Percentiles rank a stretch among this genome's conserved stretches.
Conservation (phyloP, 495 filamentous ascomycete genomes). For the Penicillium arizonense region DNA sequence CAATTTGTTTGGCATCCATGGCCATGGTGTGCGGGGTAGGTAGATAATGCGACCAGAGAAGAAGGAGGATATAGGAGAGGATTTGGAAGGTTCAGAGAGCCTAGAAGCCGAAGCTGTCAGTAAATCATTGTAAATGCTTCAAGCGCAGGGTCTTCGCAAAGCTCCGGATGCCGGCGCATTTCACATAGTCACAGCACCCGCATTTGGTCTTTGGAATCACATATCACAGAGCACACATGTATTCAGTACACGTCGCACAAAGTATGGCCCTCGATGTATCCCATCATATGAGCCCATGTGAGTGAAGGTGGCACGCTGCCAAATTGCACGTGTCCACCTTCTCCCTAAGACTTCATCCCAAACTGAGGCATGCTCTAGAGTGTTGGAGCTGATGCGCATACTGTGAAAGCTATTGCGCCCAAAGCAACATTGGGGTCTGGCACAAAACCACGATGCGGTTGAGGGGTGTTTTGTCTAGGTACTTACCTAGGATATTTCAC, state of each 20-base stretch:
- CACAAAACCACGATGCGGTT: background rate
- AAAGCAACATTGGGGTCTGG: background rate
- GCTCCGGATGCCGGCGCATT: constrained; percentile 5
- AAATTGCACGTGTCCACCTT: constrained; percentile 9
- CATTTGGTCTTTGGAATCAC: background rate
- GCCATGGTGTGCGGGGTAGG: constrained; percentile 14
- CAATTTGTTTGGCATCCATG: constrained; percentile 84
- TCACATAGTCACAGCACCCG: background rate
- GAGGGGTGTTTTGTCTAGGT: constrained; percentile 14
- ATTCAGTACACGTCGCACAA: background rate
- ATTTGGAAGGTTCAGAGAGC: background rate
- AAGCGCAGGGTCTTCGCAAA: background rate
- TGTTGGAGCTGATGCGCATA: background rate
- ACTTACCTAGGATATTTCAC: constrained; percentile 18
- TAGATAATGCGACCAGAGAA: background rate
- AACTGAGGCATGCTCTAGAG: background rate
- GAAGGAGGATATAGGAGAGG: background rate
- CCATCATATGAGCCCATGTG: background rate
- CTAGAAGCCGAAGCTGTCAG: constrained; percentile 1
- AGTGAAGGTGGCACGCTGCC: background rate
- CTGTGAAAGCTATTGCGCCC: constrained; percentile 9
- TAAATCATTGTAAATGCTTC: background rate
- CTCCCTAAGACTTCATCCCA: background rate
- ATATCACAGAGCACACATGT: background rate
- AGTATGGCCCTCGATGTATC: background rate